phyloP scores from a whole-genome alignment of 768 basidiomycete genomes.

The Termitomyces sp. region DNA sequence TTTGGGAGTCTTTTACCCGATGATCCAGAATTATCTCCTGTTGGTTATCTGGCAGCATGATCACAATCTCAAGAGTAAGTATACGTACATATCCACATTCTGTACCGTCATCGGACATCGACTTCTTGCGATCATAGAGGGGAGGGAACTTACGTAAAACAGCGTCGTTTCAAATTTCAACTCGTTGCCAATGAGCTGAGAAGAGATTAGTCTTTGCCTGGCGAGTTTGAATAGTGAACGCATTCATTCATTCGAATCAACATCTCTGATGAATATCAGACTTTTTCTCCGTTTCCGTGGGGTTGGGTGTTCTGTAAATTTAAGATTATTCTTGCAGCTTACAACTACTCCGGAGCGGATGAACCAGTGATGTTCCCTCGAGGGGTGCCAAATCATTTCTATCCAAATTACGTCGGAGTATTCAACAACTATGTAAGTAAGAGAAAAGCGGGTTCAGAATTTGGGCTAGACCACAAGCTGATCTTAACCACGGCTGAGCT shows the following conservation, averaged over 20 bases:
- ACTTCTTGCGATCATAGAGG: conserved; percentile 12
- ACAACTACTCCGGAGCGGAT: conserved; percentile 12
- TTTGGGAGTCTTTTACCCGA: neutral
- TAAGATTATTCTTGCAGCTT: neutral
- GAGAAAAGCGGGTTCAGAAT: conserved; percentile 9
- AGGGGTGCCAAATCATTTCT: conserved; percentile 4
- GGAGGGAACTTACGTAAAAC: conserved; percentile 10
- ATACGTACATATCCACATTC: too few species aligned
- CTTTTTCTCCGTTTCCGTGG: conserved; percentile 8
- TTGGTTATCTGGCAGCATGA: conserved; percentile 6
- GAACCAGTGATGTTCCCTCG: conserved; percentile 21
- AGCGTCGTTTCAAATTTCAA: neutral
- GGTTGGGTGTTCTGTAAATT: conserved; percentile 5
- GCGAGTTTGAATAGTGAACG: neutral
- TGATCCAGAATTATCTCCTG: conserved; percentile 2
- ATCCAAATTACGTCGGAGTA: conserved; percentile 12
- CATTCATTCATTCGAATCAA: neutral
- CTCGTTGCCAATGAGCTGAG: neutral
- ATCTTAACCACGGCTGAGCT: neutral
- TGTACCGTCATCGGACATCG: neutral
- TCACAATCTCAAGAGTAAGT: neutral
- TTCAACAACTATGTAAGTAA: neutral
- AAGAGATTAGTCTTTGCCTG: too few species aligned
- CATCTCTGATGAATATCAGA: neutral
- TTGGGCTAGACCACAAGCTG: conserved; percentile 2